These are phyloP conservation scores for Epichloe baconii DNA, from an alignment of 2,329 filamentous ascomycete genomes.

Conservation along the genomic window DNA sequence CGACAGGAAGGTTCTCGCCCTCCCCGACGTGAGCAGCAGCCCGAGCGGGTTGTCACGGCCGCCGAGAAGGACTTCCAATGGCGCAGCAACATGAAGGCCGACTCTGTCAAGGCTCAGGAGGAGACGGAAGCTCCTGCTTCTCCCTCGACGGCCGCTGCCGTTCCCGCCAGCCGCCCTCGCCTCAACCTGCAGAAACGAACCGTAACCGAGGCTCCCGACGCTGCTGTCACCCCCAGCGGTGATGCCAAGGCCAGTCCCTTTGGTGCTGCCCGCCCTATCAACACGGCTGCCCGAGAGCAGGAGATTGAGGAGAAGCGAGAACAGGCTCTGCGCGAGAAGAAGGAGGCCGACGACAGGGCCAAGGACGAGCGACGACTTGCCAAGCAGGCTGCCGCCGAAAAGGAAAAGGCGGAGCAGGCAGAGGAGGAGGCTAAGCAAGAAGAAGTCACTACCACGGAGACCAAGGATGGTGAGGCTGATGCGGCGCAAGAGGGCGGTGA, in stretches of 20 bases:
- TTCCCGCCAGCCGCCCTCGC: conserved; percentile 52
- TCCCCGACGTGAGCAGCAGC: conserved; percentile 60
- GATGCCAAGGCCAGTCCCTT: conserved; percentile 87
- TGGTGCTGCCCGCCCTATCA: conserved; percentile 84
- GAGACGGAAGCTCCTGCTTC: conserved; percentile 60
- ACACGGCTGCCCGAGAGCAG: conserved; percentile 78
- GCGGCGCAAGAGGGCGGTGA: conserved; percentile 18
- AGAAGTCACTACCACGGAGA: conserved; percentile 19
- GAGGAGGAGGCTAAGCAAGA: conserved; percentile 24
- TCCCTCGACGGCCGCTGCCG: conserved; percentile 32
- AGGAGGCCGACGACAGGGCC: conserved; percentile 73
- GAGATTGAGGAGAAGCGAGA: conserved; percentile 82
- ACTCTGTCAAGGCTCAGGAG: conserved; percentile 49
- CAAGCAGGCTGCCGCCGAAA: conserved; percentile 42
- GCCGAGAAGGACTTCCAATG: conserved; percentile 90
- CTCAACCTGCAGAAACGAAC: conserved; percentile 87
- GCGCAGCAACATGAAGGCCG: conserved; percentile 85
- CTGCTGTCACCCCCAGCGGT: conserved; percentile 31
- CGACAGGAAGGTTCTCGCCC: conserved; percentile 66
- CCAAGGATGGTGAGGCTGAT: conserved; percentile 17
- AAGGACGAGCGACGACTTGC: conserved; percentile 58
- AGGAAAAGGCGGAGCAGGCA: conserved; percentile 24
- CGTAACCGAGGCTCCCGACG: conserved; percentile 56
- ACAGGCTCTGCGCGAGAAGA: conserved; percentile 64
- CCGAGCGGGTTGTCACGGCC: conserved; percentile 63